Conservation (phyloP, 192 early-diverging fungal species). For the Backusella tuberculispora region DNA sequence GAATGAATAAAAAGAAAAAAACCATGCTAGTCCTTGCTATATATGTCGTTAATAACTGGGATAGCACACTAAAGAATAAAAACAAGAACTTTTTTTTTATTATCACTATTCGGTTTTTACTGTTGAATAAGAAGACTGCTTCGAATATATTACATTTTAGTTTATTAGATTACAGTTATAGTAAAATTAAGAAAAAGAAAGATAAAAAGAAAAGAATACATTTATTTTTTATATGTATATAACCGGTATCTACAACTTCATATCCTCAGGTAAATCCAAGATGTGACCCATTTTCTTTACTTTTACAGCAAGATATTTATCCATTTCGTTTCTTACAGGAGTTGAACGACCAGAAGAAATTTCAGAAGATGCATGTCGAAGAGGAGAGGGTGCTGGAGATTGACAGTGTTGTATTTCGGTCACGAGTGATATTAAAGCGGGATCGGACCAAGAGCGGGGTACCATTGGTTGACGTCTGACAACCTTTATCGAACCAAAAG, state of each 20-base stretch:
- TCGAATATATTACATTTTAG: too few species aligned
- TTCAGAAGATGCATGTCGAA: neutral
- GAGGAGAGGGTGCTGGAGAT: constrained; percentile 7
- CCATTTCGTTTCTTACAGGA: constrained; percentile 55
- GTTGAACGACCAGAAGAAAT: neutral
- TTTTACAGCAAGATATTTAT: constrained; percentile 88
- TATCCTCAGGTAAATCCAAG: constrained; percentile 61
- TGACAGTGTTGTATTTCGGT: neutral
- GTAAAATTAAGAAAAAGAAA: neutral
- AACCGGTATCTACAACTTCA: neutral
- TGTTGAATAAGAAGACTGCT: too few species aligned
- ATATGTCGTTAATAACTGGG: too few species aligned
- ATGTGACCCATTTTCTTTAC: constrained; percentile 92
- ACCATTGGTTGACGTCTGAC: constrained; percentile 89
- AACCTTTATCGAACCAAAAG: constrained; percentile 70
- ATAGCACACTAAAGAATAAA: too few species aligned
- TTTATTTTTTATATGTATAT: too few species aligned
- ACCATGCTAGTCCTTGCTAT: too few species aligned
- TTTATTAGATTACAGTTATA: too few species aligned
- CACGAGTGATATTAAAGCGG: constrained; percentile 10
- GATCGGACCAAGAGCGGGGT: constrained; percentile 79
- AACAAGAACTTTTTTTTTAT: too few species aligned
- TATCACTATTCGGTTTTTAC: too few species aligned
- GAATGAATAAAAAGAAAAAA: too few species aligned
- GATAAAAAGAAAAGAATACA: neutral